phyloP scores from a whole-genome alignment of 163 green algal genomes.

The Coccomyxa subellipsoidea region DNA sequence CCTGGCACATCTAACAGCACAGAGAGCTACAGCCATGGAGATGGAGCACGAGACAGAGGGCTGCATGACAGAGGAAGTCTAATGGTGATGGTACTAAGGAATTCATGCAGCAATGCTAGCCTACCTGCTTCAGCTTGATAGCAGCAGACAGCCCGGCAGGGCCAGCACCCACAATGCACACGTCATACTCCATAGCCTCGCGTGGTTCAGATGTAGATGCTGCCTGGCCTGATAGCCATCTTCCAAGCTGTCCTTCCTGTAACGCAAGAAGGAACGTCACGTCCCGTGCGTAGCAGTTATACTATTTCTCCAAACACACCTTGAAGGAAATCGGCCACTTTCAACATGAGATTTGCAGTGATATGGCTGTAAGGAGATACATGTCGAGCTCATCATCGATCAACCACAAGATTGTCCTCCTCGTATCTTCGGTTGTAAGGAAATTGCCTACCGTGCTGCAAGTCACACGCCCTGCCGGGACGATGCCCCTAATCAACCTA shows the following conservation, averaged over 20 bases:
- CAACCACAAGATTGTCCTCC: background rate
- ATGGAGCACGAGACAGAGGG: too few relatives aligned
- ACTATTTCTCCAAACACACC: background rate
- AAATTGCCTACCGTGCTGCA: background rate
- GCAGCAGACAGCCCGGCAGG: slow-evolving; percentile 84
- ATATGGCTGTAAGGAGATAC: too few relatives aligned
- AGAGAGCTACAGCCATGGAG: background rate
- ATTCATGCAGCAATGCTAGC: too few relatives aligned
- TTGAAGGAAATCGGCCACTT: background rate
- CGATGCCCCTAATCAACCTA: too few relatives aligned
- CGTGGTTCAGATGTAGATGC: slow-evolving; percentile 20
- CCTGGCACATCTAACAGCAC: slow-evolving; percentile 57
- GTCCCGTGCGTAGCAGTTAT: too few relatives aligned
- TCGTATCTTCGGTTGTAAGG: background rate
- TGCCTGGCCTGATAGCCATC: background rate
- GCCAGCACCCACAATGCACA: slow-evolving; percentile 85
- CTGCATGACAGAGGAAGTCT: too few relatives aligned
- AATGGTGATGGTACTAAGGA: too few relatives aligned
- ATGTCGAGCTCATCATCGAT: background rate
- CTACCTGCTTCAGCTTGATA: slow-evolving; percentile 83
- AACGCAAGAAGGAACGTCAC: too few relatives aligned
- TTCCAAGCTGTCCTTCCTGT: too few relatives aligned
- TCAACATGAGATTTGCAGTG: background rate
- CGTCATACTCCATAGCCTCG: slow-evolving; percentile 79
- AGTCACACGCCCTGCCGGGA: too few relatives aligned